Conservation (phyloP, 352 stramenopile species). For the Aphanomyces cochlioides region DNA sequence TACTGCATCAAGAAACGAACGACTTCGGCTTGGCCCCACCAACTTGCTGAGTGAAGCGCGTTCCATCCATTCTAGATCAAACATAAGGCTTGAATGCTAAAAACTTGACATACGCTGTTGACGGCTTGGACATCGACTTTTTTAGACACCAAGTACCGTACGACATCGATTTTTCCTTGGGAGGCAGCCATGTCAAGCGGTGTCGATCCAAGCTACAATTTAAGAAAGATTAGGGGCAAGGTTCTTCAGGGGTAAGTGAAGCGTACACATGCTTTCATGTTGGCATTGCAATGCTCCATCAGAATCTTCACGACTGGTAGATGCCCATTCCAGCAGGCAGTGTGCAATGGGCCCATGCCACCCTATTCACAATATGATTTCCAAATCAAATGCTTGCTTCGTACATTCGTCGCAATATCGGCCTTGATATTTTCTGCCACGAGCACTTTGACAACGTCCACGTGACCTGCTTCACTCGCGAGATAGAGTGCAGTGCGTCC, state of each 20-base stretch:
- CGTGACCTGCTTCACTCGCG: slow-evolving; percentile 1
- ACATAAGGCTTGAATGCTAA: background rate
- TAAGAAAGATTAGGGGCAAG: background rate
- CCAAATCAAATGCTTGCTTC: background rate
- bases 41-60: background rate
- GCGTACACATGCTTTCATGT: slow-evolving; percentile 8
- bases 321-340: slow-evolving; percentile 7
- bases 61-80: slow-evolving; percentile 10
- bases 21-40: slow-evolving; percentile 14
- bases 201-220: slow-evolving; percentile 7
- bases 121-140: slow-evolving; percentile 1
- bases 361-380: slow-evolving; percentile 1
- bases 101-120: background rate
- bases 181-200: slow-evolving; percentile 14
- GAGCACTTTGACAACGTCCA: background rate
- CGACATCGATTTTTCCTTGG: background rate
- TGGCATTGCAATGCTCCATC: background rate
- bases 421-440: background rate
- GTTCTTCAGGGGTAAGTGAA: background rate
- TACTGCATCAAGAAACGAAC: slow-evolving; percentile 12
- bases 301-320: slow-evolving; percentile 6
- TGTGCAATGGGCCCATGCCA: slow-evolving; percentile 9
- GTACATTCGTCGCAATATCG: slow-evolving; percentile 9
- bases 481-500: slow-evolving; percentile 8
- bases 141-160: background rate